Percentiles rank a stretch among this genome's conserved stretches.
Evolutionary conservation across 2,329 filamentous ascomycete species (phyloP).

Genomic region (Cryphonectria japonica): DNA sequence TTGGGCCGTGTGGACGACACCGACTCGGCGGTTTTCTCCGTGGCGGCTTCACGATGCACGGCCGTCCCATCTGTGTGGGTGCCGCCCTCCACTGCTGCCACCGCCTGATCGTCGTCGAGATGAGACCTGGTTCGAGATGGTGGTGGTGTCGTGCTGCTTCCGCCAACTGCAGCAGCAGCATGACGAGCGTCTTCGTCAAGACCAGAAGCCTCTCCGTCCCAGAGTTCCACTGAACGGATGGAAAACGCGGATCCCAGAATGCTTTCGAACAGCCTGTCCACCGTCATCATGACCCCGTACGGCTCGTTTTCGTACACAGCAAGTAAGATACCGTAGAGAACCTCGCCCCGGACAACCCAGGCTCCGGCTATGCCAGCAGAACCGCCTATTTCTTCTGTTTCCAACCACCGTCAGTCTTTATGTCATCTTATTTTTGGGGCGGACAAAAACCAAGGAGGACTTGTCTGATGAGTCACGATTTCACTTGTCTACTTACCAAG

Average conservation of each 20-base stretch:
- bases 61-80: not conserved
- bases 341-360: conserved; percentile 24
- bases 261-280: conserved; percentile 20
- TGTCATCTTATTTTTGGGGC: too few species aligned
- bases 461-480: too few species aligned
- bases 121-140: not conserved
- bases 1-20: not conserved
- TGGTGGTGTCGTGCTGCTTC: not conserved
- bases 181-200: not conserved
- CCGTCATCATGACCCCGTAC: conserved; percentile 25
- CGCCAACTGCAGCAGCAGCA: not conserved
- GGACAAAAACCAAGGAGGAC: too few species aligned
- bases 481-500: conserved; percentile 6
- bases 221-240: conserved; percentile 25
- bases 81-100: not conserved
- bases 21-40: not conserved
- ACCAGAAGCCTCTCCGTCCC: conserved; percentile 19
- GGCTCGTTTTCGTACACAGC: conserved; percentile 26
- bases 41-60: not conserved
- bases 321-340: conserved; percentile 24
- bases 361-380: conserved; percentile 15
- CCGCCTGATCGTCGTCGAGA: not conserved
- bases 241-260: conserved; percentile 25
- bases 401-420: not conserved
- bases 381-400: not conserved